A percentile compares a stretch with the other conserved stretches of the same genome.
Evolutionary conservation across 257 asterid species (phyloP).

Genomic region (Cynanchum wilfordii): DNA sequence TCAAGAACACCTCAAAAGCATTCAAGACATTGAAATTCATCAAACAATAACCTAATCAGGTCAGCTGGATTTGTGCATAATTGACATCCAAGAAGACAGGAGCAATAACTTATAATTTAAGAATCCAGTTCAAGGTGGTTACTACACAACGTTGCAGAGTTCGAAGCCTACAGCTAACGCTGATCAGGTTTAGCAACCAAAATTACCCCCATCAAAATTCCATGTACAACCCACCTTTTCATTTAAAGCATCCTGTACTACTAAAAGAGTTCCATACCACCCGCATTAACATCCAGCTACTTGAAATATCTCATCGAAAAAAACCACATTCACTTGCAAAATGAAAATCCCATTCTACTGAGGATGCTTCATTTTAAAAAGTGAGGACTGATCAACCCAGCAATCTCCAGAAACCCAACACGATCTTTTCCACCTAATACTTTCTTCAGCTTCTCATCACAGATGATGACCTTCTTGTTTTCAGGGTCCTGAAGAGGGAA

Average conservation of each 20-base stretch:
- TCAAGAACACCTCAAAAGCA: no score
- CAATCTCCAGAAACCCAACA: constrained; percentile 90
- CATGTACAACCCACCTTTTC: background rate
- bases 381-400: constrained; percentile 85
- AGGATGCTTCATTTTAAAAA: constrained; percentile 38
- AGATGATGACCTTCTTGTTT: constrained; percentile 70
- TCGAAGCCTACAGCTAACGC: background rate
- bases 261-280: constrained; percentile 4
- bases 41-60: background rate
- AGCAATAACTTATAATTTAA: background rate
- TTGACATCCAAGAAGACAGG: background rate
- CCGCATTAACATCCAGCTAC: background rate
- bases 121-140: background rate
- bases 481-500: constrained; percentile 56
- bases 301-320: constrained; percentile 26
- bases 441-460: constrained; percentile 87
- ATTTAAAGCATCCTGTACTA: background rate
- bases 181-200: background rate
- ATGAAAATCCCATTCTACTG: constrained; percentile 11
- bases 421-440: constrained; percentile 64
- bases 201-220: constrained; percentile 9
- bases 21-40: background rate
- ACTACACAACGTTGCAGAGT: background rate
- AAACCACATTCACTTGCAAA: constrained; percentile 17
- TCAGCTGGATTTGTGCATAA: background rate